Conservation (phyloP, 1,284 basidiomycete genomes). For the Ceratobasidium sp. region DNA sequence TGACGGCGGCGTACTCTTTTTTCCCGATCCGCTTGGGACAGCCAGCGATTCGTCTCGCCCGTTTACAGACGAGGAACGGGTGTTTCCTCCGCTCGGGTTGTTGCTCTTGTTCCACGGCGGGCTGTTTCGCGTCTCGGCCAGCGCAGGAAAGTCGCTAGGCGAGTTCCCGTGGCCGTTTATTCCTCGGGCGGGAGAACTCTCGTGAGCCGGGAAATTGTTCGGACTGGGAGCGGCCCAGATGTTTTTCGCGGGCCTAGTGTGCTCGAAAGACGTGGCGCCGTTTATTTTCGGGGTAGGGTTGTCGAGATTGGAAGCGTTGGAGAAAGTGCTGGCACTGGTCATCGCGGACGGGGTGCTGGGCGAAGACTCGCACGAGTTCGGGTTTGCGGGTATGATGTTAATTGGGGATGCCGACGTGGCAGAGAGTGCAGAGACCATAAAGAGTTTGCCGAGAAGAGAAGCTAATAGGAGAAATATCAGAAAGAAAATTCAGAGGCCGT, state of each 20-base stretch:
- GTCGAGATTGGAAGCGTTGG: conserved; percentile 16
- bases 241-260: neutral
- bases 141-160: conserved; percentile 36
- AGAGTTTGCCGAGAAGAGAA: conserved; percentile 11
- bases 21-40: conserved; percentile 29
- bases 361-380: conserved; percentile 22
- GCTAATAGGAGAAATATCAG: neutral
- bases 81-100: conserved; percentile 32
- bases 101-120: conserved; percentile 29
- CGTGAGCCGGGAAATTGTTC: neutral
- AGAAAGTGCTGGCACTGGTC: conserved; percentile 35
- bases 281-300: conserved; percentile 30
- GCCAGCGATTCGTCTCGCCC: neutral
- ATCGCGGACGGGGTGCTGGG: conserved; percentile 41
- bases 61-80: conserved; percentile 32
- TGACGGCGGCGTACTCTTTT: conserved; percentile 26
- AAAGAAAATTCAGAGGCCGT: neutral
- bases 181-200: neutral
- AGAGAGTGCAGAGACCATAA: conserved; percentile 39
- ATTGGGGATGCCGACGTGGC: conserved; percentile 31
- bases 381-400: conserved; percentile 17
- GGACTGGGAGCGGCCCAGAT: conserved; percentile 6
- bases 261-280: conserved; percentile 6
- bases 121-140: conserved; percentile 23
- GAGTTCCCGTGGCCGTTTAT: neutral